A percentile compares a stretch with the other conserved stretches of the same genome.
phyloP scores from a whole-genome alignment of 805 yeast genomes.

The Saturnispora dispora region DNA sequence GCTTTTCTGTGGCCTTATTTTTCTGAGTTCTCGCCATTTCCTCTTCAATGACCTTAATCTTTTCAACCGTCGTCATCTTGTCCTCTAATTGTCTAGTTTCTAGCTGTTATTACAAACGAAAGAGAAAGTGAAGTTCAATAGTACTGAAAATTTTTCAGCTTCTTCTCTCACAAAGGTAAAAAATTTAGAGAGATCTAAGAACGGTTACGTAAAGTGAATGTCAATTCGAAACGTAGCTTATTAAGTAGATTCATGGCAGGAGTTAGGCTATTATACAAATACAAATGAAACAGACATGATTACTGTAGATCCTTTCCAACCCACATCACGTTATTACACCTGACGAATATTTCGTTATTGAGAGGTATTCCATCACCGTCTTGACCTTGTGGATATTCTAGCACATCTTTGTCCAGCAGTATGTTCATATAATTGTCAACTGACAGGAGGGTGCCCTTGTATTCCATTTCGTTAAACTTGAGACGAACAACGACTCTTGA shows the following conservation, averaged over 20 bases:
- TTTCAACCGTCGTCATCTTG: constrained; percentile 58
- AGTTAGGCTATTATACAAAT: neutral
- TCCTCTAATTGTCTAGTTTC: neutral
- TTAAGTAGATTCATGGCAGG: neutral
- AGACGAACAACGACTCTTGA: constrained; percentile 65
- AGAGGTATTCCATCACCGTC: constrained; percentile 27
- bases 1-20: constrained; percentile 95
- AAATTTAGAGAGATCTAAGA: neutral
- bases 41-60: constrained; percentile 83
- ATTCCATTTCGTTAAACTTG: constrained; percentile 87
- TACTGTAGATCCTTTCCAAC: constrained; percentile 40
- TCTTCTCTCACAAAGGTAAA: neutral
- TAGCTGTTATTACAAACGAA: neutral
- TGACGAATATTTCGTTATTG: constrained; percentile 58
- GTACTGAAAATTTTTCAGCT: neutral
- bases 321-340: constrained; percentile 89
- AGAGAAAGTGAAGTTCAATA: neutral
- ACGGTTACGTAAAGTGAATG: neutral
- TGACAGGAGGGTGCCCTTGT: constrained; percentile 66
- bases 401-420: constrained; percentile 51
- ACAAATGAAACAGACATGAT: constrained; percentile 7
- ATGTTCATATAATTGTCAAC: constrained; percentile 91
- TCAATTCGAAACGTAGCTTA: neutral
- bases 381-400: constrained; percentile 37
- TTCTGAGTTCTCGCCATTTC: constrained; percentile 98